These are phyloP conservation scores for Polytrichum commune DNA, from an alignment of 225 moss, liverwort and hornwort species.

Conservation along the genomic window DNA sequence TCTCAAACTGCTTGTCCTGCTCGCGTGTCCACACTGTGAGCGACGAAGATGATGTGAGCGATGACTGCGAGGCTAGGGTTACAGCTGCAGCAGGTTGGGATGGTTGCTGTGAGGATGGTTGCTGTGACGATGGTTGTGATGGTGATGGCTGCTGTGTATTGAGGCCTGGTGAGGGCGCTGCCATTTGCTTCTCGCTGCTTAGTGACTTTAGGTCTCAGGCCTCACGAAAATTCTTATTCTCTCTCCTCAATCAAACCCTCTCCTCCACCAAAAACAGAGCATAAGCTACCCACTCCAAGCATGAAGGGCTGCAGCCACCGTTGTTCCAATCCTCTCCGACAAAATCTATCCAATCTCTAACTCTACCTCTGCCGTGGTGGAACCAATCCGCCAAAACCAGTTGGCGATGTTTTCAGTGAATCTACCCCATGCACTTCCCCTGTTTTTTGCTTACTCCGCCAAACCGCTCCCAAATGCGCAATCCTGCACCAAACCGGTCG, in stretches of 20 bases:
- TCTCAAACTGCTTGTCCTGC: constrained; percentile 83
- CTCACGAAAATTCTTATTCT: background rate
- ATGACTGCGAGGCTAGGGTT: constrained; percentile 34
- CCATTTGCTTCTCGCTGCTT: constrained; percentile 13
- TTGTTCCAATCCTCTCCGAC: too few species aligned
- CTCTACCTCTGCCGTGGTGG: too few species aligned
- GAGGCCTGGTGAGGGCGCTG: constrained; percentile 14
- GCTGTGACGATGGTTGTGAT: background rate
- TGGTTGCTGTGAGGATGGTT: background rate
- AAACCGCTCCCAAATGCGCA: too few species aligned
- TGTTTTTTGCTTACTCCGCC: too few species aligned
- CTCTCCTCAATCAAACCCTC: background rate
- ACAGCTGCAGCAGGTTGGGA: background rate
- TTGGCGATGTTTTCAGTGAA: too few species aligned
- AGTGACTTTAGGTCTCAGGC: constrained; percentile 4
- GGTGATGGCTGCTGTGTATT: too few species aligned
- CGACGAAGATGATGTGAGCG: constrained; percentile 41
- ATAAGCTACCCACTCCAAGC: too few species aligned
- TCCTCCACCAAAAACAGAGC: background rate
- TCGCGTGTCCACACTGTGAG: constrained; percentile 64
- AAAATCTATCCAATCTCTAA: too few species aligned
- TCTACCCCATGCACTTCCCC: too few species aligned
- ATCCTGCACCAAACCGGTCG: too few species aligned
- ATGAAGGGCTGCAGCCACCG: too few species aligned
- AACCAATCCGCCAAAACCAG: too few species aligned